These are phyloP conservation scores for Casuarina glauca DNA, from an alignment of 306 rosid genomes.

Conservation along the genomic window DNA sequence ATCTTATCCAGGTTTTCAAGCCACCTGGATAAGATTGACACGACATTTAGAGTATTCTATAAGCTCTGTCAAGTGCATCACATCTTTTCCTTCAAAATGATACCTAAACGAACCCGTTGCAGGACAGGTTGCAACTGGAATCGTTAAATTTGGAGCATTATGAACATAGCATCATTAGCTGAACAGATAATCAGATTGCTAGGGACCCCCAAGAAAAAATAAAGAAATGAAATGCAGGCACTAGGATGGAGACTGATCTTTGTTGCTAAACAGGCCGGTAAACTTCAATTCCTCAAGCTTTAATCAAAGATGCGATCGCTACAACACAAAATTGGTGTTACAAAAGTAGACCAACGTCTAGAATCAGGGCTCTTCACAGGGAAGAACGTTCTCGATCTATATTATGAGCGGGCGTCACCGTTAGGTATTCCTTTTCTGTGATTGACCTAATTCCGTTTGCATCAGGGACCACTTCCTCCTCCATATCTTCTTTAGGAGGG, in stretches of 20 bases:
- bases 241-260: neutral
- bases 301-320: constrained; percentile 23
- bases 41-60: neutral
- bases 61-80: neutral
- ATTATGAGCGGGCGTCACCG: constrained; percentile 32
- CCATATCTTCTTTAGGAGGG: constrained; percentile 70
- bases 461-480: constrained; percentile 60
- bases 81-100: neutral
- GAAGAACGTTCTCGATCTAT: constrained; percentile 7
- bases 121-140: neutral
- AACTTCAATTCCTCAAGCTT: constrained; percentile 1
- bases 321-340: constrained; percentile 42
- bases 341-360: constrained; percentile 28
- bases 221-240: neutral
- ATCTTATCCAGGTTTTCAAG: constrained; percentile 2
- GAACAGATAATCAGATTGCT: neutral
- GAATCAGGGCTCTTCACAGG: constrained; percentile 40
- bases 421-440: constrained; percentile 70
- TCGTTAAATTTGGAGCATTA: neutral
- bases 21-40: neutral
- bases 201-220: neutral
- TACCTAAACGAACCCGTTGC: neutral
- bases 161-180: neutral
- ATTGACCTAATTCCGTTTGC: constrained; percentile 64
- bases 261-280: neutral